Percentiles rank a stretch among this genome's conserved stretches.
Conservation (phyloP, 2,329 filamentous ascomycete species). For the Aureobasidium mangrovei region DNA sequence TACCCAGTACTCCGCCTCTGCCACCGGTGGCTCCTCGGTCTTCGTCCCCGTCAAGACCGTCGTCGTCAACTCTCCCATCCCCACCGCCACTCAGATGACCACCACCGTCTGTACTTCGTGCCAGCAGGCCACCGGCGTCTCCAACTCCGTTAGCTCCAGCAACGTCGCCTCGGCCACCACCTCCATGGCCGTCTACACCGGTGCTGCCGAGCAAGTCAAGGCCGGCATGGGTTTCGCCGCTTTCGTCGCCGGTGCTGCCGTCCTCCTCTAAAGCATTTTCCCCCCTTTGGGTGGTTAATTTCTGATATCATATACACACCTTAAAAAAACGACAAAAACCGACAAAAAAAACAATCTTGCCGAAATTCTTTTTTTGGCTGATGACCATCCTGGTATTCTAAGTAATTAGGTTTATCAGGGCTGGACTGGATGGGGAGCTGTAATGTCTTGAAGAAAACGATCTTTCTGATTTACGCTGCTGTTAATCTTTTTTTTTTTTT, state of each 20-base stretch:
- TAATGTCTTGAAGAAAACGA: constrained; percentile 4
- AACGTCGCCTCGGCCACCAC: constrained; percentile 11
- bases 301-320: constrained; percentile 3
- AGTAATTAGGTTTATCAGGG: background rate
- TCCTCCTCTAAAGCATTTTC: constrained; percentile 13
- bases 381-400: constrained; percentile 7
- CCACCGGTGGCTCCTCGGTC: constrained; percentile 19
- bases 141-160: background rate
- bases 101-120: constrained; percentile 9
- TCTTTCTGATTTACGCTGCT: constrained; percentile 14
- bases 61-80: constrained; percentile 4
- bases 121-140: background rate
- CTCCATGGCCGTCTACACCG: constrained; percentile 12
- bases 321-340: background rate
- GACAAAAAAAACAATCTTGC: constrained; percentile 4
- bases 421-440: constrained; percentile 12
- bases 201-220: constrained; percentile 13
- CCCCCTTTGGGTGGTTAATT: background rate
- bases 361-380: background rate
- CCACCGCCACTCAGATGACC: constrained; percentile 10
- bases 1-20: constrained; percentile 6
- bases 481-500: background rate
- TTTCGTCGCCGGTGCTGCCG: constrained; percentile 8
- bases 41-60: constrained; percentile 15
- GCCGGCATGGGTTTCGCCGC: constrained; percentile 11